Conservation (phyloP, 768 basidiomycete species). For the Suillus variegatus region DNA sequence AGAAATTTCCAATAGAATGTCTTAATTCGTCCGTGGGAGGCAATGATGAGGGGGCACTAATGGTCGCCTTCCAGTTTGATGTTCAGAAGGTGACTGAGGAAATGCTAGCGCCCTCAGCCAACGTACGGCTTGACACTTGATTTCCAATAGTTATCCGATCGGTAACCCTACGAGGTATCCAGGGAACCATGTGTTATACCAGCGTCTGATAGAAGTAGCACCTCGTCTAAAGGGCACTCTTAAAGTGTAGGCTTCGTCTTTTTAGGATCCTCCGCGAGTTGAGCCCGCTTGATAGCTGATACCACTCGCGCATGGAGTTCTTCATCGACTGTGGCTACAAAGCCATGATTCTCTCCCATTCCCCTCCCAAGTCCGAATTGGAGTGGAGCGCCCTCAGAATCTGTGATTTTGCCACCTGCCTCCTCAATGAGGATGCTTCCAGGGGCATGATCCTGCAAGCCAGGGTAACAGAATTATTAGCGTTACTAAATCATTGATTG, state of each 20-base stretch:
- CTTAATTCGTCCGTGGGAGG: neutral
- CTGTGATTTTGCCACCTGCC: constrained; percentile 86
- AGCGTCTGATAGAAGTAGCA: neutral
- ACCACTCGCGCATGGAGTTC: constrained; percentile 70
- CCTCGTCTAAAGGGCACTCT: neutral
- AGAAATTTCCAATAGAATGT: neutral
- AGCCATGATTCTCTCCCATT: constrained; percentile 82
- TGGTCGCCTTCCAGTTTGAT: neutral
- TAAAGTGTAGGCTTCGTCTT: constrained; percentile 9
- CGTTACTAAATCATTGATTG: neutral
- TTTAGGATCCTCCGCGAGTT: constrained; percentile 31
- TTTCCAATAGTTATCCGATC: neutral
- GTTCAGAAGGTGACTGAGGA: neutral
- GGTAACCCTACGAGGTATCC: neutral
- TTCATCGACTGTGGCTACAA: constrained; percentile 74
- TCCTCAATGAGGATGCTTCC: constrained; percentile 85
- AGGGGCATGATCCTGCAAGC: constrained; percentile 80
- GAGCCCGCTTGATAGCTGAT: constrained; percentile 68
- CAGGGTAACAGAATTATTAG: neutral
- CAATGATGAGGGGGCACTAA: neutral
- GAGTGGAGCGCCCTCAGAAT: constrained; percentile 76
- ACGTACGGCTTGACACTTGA: neutral
- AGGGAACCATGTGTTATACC: neutral
- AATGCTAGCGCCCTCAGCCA: neutral
- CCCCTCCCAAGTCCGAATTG: constrained; percentile 89